These are phyloP conservation scores for Apostasia shenzhenica DNA, from an alignment of 106 monocot genomes.

Conservation along the genomic window DNA sequence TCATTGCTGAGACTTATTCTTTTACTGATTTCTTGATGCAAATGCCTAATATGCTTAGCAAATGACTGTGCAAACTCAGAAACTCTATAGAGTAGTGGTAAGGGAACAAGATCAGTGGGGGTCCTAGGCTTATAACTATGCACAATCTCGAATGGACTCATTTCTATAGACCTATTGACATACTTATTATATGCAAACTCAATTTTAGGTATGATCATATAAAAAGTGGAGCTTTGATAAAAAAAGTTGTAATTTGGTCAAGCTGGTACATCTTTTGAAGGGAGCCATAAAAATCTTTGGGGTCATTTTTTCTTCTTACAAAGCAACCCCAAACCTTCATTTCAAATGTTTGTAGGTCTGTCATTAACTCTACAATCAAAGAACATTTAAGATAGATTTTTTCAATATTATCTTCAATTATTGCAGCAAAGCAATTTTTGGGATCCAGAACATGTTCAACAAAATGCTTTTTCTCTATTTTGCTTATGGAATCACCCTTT, in stretches of 20 bases:
- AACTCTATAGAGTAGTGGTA: too few species aligned
- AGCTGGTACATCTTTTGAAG: constrained; percentile 38
- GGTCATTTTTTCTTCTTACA: constrained; percentile 63
- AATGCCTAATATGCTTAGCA: too few species aligned
- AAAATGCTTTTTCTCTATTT: background rate
- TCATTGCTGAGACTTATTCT: too few species aligned
- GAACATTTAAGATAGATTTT: constrained; percentile 50
- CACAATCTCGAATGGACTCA: too few species aligned
- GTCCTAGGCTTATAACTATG: too few species aligned
- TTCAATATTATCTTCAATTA: constrained; percentile 51
- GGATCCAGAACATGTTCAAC: constrained; percentile 9
- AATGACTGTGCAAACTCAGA: too few species aligned
- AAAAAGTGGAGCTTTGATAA: too few species aligned
- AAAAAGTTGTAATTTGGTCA: constrained; percentile 27
- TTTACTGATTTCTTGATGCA: too few species aligned
- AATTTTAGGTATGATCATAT: too few species aligned
- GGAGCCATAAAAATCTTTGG: constrained; percentile 27
- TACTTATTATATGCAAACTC: too few species aligned
- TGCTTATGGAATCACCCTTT: constrained; percentile 9
- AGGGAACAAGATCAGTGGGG: too few species aligned
- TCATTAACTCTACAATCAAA: constrained; percentile 46
- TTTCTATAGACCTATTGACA: too few species aligned
- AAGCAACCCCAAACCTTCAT: constrained; percentile 65
- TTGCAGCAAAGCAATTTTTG: constrained; percentile 38
- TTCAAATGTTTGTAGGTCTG: constrained; percentile 51